These are phyloP conservation scores for Tricholomella constricta DNA, from an alignment of 768 basidiomycete species.

Conservation along the genomic window DNA sequence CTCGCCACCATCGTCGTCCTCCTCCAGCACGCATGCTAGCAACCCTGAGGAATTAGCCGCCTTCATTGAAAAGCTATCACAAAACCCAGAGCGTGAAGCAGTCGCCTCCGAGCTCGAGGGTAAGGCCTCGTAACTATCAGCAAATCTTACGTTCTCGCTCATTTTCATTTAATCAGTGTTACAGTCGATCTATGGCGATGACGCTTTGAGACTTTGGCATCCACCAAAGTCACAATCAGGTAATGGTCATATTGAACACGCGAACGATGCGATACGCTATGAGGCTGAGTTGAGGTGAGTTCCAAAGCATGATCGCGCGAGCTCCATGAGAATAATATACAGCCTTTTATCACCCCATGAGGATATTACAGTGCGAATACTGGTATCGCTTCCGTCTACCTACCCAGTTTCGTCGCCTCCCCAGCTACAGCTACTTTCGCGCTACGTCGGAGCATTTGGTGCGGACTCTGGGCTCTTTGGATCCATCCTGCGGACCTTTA, in stretches of 20 bases:
- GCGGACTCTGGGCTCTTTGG: conserved; percentile 77
- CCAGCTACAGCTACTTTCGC: conserved; percentile 82
- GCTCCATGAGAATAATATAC: conserved; percentile 25
- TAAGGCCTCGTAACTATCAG: conserved; percentile 14
- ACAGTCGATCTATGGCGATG: conserved; percentile 82
- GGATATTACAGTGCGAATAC: conserved; percentile 49
- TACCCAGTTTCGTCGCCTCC: conserved; percentile 76
- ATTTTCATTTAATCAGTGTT: conserved; percentile 46
- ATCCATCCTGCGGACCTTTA: conserved; percentile 75
- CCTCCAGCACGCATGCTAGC: conserved; percentile 12
- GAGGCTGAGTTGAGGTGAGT: conserved; percentile 66
- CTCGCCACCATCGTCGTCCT: conserved; percentile 23
- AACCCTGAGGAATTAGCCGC: conserved; percentile 32
- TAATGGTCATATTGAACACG: conserved; percentile 10
- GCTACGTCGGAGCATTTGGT: conserved; percentile 80
- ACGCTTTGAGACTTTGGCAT: conserved; percentile 62
- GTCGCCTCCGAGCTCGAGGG: conserved; percentile 53
- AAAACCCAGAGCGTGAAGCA: conserved; percentile 39
- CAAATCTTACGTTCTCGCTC: not conserved
- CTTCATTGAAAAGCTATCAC: conserved; percentile 35
- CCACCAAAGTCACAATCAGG: conserved; percentile 29
- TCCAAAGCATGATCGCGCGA: conserved; percentile 5
- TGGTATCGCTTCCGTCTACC: conserved; percentile 56
- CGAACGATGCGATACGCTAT: conserved; percentile 56
- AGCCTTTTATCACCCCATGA: conserved; percentile 60